Evolutionary conservation across 2,329 filamentous ascomycete genomes (phyloP).

Genomic region (Boeremia lycopersici): DNA sequence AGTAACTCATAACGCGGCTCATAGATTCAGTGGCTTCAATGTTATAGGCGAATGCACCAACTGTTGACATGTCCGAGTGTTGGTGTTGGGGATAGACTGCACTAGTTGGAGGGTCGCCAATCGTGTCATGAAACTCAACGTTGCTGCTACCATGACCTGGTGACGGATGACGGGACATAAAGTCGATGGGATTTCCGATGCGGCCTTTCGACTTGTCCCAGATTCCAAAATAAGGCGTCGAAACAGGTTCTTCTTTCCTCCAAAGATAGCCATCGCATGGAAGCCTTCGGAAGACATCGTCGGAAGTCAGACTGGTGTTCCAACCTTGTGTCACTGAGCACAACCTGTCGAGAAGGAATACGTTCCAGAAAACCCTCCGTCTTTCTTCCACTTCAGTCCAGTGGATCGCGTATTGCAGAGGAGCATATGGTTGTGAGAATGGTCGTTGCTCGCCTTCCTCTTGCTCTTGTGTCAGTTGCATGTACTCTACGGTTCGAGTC

Average conservation of each 20-base stretch:
- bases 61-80: slow-evolving; percentile 24
- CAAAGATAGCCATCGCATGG: slow-evolving; percentile 29
- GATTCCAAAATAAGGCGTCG: slow-evolving; percentile 29
- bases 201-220: slow-evolving; percentile 29
- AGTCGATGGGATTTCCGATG: slow-evolving; percentile 25
- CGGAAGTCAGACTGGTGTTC: slow-evolving; percentile 28
- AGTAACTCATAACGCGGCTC: slow-evolving; percentile 27
- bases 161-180: slow-evolving; percentile 13
- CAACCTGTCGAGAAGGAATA: slow-evolving; percentile 25
- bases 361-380: slow-evolving; percentile 27
- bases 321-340: slow-evolving; percentile 27
- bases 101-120: background rate
- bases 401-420: slow-evolving; percentile 10
- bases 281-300: slow-evolving; percentile 25
- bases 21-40: slow-evolving; percentile 30
- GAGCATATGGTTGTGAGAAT: slow-evolving; percentile 19
- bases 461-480: slow-evolving; percentile 24
- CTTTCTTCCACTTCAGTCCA: slow-evolving; percentile 29
- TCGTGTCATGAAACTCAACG: background rate
- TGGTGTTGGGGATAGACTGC: background rate
- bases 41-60: slow-evolving; percentile 27
- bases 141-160: background rate
- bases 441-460: slow-evolving; percentile 18
- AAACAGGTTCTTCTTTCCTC: slow-evolving; percentile 22
- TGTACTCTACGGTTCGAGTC: slow-evolving; percentile 26